Conservation (phyloP, 2,329 filamentous ascomycete genomes). For the Colletotrichum musicola region DNA sequence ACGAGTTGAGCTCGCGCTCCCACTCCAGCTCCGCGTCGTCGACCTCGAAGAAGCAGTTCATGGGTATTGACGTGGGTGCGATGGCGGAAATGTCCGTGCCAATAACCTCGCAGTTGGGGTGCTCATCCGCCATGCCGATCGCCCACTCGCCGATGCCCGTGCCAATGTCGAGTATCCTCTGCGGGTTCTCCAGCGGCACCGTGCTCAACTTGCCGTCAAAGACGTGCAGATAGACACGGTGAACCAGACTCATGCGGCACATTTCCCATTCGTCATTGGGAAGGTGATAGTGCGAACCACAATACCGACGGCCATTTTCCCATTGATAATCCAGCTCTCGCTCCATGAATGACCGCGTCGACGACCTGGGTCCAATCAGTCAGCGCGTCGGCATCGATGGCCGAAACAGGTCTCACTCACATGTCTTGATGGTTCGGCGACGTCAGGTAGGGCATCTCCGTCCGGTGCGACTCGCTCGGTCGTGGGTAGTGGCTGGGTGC, state of each 20-base stretch:
- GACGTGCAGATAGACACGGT: constrained; percentile 71
- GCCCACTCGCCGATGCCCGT: constrained; percentile 68
- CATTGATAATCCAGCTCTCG: constrained; percentile 67
- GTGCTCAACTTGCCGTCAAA: constrained; percentile 60
- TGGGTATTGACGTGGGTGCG: constrained; percentile 67
- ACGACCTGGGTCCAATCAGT: constrained; percentile 48
- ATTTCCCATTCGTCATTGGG: constrained; percentile 76
- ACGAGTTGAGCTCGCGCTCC: constrained; percentile 64
- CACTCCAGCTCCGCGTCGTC: constrained; percentile 71
- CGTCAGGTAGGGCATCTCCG: constrained; percentile 49
- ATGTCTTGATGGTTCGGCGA: constrained; percentile 51
- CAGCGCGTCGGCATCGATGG: constrained; percentile 31
- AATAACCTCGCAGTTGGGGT: constrained; percentile 67
- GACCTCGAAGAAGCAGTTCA: constrained; percentile 71
- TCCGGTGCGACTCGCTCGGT: constrained; percentile 49
- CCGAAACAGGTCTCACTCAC: constrained; percentile 50
- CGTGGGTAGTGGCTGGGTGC: constrained; percentile 55
- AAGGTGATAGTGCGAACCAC: constrained; percentile 70
- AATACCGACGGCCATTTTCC: constrained; percentile 74
- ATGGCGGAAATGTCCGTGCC: constrained; percentile 72
- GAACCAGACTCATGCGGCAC: constrained; percentile 70
- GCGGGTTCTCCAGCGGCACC: constrained; percentile 55
- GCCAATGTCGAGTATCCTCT: constrained; percentile 67
- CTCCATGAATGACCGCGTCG: constrained; percentile 63
- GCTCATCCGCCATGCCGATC: constrained; percentile 66